A percentile compares a stretch with the other conserved stretches of the same genome.
Evolutionary conservation across 2,329 filamentous ascomycete genomes (phyloP).

Genomic region (Fusarium chuoi): DNA sequence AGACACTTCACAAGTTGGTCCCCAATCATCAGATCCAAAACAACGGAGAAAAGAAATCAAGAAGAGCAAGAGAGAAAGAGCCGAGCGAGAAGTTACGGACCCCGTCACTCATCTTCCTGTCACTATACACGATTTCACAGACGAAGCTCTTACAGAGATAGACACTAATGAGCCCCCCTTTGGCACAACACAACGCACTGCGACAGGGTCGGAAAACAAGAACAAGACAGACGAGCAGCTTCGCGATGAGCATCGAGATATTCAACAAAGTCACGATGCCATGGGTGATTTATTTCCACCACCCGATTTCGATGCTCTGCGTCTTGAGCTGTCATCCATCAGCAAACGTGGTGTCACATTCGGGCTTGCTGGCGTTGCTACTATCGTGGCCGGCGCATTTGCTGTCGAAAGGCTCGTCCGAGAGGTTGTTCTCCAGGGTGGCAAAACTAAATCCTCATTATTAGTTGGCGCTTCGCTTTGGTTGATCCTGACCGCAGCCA

Average conservation of each 20-base stretch:
- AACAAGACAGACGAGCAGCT: slow-evolving; percentile 55
- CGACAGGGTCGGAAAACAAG: slow-evolving; percentile 52
- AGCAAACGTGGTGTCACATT: slow-evolving; percentile 50
- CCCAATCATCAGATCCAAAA: slow-evolving; percentile 54
- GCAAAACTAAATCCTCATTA: slow-evolving; percentile 9
- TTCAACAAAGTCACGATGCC: slow-evolving; percentile 54
- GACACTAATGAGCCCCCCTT: slow-evolving; percentile 47
- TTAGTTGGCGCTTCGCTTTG: slow-evolving; percentile 43
- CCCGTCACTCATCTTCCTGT: slow-evolving; percentile 78
- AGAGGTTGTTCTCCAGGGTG: slow-evolving; percentile 8
- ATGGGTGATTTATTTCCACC: slow-evolving; percentile 60
- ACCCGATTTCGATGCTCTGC: slow-evolving; percentile 58
- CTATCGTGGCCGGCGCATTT: slow-evolving; percentile 46
- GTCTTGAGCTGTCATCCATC: slow-evolving; percentile 47
- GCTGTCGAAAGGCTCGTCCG: slow-evolving; percentile 37
- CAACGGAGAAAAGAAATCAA: slow-evolving; percentile 61
- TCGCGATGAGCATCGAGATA: slow-evolving; percentile 47
- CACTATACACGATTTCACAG: slow-evolving; percentile 74
- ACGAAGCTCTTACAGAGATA: slow-evolving; percentile 62
- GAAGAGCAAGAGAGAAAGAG: slow-evolving; percentile 55
- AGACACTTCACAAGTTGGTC: slow-evolving; percentile 52
- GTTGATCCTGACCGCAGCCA: slow-evolving; percentile 41
- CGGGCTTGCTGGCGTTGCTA: slow-evolving; percentile 49
- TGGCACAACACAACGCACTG: slow-evolving; percentile 50
- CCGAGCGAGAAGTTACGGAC: slow-evolving; percentile 74